Evolutionary conservation across 208 protist genomes (phyloP).

Genomic region (Leishmania guyanensis): DNA sequence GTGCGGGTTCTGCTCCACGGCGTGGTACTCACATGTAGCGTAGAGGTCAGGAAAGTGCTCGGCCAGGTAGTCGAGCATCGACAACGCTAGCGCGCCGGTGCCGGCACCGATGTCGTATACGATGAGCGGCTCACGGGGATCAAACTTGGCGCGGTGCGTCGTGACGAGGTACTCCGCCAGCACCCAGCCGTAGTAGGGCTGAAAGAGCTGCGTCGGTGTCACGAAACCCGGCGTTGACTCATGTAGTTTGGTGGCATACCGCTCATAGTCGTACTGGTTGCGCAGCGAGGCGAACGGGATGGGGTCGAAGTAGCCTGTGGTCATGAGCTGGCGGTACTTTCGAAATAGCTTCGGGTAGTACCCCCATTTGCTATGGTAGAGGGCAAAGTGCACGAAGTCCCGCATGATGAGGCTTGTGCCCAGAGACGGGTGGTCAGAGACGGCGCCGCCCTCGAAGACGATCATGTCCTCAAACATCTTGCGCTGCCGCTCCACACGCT

Average conservation of each 20-base stretch:
- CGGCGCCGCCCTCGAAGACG: slow-evolving; percentile 85
- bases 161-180: slow-evolving; percentile 87
- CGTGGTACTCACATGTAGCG: slow-evolving; percentile 80
- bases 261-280: slow-evolving; percentile 85
- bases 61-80: slow-evolving; percentile 81
- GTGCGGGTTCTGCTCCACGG: slow-evolving; percentile 79
- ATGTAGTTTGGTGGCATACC: slow-evolving; percentile 71
- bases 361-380: slow-evolving; percentile 88
- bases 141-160: slow-evolving; percentile 79
- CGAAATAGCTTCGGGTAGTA: slow-evolving; percentile 89
- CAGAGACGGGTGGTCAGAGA: slow-evolving; percentile 70
- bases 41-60: slow-evolving; percentile 87
- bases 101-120: slow-evolving; percentile 91
- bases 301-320: slow-evolving; percentile 85
- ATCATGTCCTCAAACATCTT: slow-evolving; percentile 82
- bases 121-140: slow-evolving; percentile 82
- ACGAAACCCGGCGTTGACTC: slow-evolving; percentile 76
- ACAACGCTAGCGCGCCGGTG: slow-evolving; percentile 76
- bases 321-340: slow-evolving; percentile 88
- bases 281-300: slow-evolving; percentile 79
- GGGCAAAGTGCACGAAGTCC: slow-evolving; percentile 86
- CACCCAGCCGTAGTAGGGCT: slow-evolving; percentile 89
- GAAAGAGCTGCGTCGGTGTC: slow-evolving; percentile 85
- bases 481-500: slow-evolving; percentile 65
- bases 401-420: slow-evolving; percentile 78